phyloP scores from a whole-genome alignment of 805 yeast genomes.

The Jamesozyma lodderae region DNA sequence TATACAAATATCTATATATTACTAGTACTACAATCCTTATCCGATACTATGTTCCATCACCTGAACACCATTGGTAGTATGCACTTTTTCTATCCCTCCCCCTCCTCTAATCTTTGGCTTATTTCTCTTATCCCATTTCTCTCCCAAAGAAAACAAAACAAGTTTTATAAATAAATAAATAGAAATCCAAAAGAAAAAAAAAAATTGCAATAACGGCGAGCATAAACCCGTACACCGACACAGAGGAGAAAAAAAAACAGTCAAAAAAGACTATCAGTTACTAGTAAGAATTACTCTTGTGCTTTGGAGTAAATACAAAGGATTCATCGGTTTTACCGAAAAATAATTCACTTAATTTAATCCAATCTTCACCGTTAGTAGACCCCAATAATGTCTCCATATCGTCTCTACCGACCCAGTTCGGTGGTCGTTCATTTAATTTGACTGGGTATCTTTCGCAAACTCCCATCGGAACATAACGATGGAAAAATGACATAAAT shows the following conservation, averaged over 20 bases:
- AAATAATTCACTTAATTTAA: conserved; percentile 89
- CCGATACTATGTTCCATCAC: too few species aligned
- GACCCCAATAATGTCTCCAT: conserved; percentile 84
- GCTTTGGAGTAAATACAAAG: conserved; percentile 85
- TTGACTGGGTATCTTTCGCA: conserved; percentile 82
- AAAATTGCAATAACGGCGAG: not conserved
- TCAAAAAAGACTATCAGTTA: not conserved
- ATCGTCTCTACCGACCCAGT: conserved; percentile 88
- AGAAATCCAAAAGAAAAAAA: too few species aligned
- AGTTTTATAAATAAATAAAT: too few species aligned
- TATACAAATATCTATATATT: too few species aligned
- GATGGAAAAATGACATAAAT: conserved; percentile 84
- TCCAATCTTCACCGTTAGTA: conserved; percentile 86
- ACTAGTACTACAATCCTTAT: too few species aligned
- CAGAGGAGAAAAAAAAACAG: not conserved
- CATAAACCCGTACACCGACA: not conserved
- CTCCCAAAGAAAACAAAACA: too few species aligned
- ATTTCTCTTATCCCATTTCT: too few species aligned
- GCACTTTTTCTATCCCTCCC: too few species aligned
- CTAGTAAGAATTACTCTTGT: conserved; percentile 72
- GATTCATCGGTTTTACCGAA: conserved; percentile 72
- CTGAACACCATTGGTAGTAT: too few species aligned
- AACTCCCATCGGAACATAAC: conserved; percentile 91
- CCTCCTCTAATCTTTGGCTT: too few species aligned
- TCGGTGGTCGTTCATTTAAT: conserved; percentile 87